Conservation (phyloP, 768 basidiomycete species). For the Punctularia strigosozonata region DNA sequence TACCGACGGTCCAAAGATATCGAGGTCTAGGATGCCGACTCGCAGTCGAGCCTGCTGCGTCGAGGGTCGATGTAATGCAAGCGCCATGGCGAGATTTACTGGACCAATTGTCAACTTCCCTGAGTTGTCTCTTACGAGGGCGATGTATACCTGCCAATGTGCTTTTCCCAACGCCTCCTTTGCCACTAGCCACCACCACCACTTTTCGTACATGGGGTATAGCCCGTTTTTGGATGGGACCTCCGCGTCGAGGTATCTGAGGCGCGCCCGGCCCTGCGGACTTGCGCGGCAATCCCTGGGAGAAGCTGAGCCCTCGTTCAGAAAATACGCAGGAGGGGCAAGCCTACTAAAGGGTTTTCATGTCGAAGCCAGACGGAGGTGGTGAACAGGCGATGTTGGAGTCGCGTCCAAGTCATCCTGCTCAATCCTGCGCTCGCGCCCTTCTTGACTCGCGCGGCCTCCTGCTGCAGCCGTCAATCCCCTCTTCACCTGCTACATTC, state of each 20-base stretch:
- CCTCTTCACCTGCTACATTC: background rate
- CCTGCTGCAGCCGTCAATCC: too few species aligned
- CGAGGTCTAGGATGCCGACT: constrained; percentile 86
- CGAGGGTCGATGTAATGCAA: constrained; percentile 34
- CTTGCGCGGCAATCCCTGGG: constrained; percentile 17
- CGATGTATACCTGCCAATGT: constrained; percentile 64
- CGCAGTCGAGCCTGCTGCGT: constrained; percentile 32
- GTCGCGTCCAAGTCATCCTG: too few species aligned
- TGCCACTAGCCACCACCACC: constrained; percentile 81
- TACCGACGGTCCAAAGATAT: constrained; percentile 91
- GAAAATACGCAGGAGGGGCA: constrained; percentile 4
- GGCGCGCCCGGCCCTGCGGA: constrained; percentile 24
- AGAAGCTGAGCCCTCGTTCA: constrained; percentile 1
- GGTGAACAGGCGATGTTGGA: too few species aligned
- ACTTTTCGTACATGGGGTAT: constrained; percentile 72
- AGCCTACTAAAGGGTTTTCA: constrained; percentile 45
- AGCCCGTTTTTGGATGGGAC: constrained; percentile 38
- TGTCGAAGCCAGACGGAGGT: constrained; percentile 20
- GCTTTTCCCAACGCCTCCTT: constrained; percentile 94
- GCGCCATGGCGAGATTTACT: constrained; percentile 78
- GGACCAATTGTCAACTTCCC: background rate
- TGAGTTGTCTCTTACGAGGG: background rate
- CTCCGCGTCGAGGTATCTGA: constrained; percentile 48
- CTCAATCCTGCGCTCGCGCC: background rate
- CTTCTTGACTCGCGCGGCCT: background rate